Evolutionary conservation across 2,329 filamentous ascomycete genomes (phyloP).

Genomic region (Trichoderma lentiforme): DNA sequence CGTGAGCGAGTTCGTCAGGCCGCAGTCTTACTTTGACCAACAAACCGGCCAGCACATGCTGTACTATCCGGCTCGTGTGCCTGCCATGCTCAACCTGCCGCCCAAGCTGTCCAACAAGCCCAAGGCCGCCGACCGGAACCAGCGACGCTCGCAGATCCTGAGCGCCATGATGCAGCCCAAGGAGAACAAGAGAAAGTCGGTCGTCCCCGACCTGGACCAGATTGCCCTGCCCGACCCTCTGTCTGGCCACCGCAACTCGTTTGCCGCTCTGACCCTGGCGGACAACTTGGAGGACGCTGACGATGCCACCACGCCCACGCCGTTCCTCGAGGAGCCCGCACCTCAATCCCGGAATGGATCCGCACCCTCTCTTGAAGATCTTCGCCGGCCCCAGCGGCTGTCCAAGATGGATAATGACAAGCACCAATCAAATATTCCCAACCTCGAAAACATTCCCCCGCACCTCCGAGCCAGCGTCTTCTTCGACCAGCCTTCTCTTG

Average conservation of each 20-base stretch:
- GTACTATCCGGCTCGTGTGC: slow-evolving; percentile 92
- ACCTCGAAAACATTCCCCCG: slow-evolving; percentile 57
- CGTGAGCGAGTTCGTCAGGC: slow-evolving; percentile 34
- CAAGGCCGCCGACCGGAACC: slow-evolving; percentile 60
- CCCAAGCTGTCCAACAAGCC: slow-evolving; percentile 78
- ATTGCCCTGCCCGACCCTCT: slow-evolving; percentile 49
- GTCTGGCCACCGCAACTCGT: slow-evolving; percentile 36
- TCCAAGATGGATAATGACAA: slow-evolving; percentile 32
- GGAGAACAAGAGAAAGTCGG: slow-evolving; percentile 20
- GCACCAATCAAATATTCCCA: slow-evolving; percentile 34
- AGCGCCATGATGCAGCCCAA: slow-evolving; percentile 49
- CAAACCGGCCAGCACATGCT: slow-evolving; percentile 77
- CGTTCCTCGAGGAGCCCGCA: slow-evolving; percentile 1
- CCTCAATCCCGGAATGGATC: slow-evolving; percentile 21
- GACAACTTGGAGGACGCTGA: slow-evolving; percentile 21
- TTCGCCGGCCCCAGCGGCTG: slow-evolving; percentile 35
- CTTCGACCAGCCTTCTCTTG: slow-evolving; percentile 66
- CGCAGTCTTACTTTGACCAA: slow-evolving; percentile 60
- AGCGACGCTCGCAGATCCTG: slow-evolving; percentile 70
- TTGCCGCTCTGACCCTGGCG: slow-evolving; percentile 32
- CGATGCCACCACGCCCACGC: neutral
- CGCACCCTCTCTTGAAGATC: slow-evolving; percentile 22
- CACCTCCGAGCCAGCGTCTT: slow-evolving; percentile 88
- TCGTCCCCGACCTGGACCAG: slow-evolving; percentile 25
- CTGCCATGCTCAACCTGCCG: slow-evolving; percentile 87